phyloP scores from a whole-genome alignment of 1,284 basidiomycete species.

The Schizopora paradoxa region DNA sequence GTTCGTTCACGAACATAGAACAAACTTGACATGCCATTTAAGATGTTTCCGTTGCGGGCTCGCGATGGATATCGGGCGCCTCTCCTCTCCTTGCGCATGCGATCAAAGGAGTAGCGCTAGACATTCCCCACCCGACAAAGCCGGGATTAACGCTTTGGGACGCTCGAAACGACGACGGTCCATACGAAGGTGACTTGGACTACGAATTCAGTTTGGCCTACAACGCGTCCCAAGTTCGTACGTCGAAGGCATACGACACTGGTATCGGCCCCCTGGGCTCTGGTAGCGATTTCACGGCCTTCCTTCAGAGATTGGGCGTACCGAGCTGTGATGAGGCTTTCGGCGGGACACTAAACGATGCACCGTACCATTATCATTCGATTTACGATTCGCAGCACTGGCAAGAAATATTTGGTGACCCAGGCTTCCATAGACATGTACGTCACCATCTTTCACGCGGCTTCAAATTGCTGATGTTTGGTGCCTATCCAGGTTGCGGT shows the following conservation, averaged over 20 bases:
- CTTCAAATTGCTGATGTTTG: neutral
- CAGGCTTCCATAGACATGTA: constrained; percentile 70
- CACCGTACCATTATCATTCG: constrained; percentile 79
- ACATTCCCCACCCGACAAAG: constrained; percentile 58
- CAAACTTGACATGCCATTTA: constrained; percentile 2
- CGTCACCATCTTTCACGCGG: constrained; percentile 19
- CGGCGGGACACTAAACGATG: constrained; percentile 39
- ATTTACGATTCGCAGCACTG: constrained; percentile 76
- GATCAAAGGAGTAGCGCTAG: constrained; percentile 59
- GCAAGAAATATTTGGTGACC: constrained; percentile 74
- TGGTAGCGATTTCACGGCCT: constrained; percentile 80
- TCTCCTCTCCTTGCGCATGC: constrained; percentile 80
- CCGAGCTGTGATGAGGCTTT: constrained; percentile 37
- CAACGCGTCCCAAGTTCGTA: constrained; percentile 23
- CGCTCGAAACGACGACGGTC: constrained; percentile 51
- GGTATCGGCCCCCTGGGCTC: constrained; percentile 44
- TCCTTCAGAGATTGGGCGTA: constrained; percentile 57
- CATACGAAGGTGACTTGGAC: constrained; percentile 36
- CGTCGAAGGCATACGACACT: constrained; percentile 12
- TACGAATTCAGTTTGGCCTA: constrained; percentile 27
- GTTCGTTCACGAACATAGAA: constrained; percentile 11
- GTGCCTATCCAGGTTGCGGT: constrained; percentile 49
- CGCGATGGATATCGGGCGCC: constrained; percentile 46
- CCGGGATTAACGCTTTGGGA: constrained; percentile 59
- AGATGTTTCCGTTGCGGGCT: constrained; percentile 68